Evolutionary conservation across 179 eudicot genomes (phyloP), one percentile per base, ranked within the genome.

Genomic region (Corrigiola litoralis): DNA sequence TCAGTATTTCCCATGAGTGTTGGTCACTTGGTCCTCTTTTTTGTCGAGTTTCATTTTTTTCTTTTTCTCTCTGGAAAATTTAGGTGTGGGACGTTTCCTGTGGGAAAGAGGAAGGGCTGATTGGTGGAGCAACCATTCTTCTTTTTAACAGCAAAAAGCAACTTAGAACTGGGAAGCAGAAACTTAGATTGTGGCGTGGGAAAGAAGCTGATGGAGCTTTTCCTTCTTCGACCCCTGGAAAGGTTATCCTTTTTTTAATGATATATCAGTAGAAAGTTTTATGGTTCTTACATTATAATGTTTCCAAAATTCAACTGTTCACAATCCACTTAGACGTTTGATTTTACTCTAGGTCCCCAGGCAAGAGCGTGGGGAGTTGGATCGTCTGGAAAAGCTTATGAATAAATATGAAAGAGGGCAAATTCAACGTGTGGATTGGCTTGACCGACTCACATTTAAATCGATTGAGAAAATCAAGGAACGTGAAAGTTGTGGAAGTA

Each of bases 41-140:
- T 34, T 58, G 60, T 45, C 49, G n/a, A 3, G 49, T 16, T 41
- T 66, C 65, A 23, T 27, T 48, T 33, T 32, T 48, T 66, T 51
- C 36, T 46, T 55, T 23, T 63, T 45, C 27, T 23, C 32, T 20
- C n/a, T n/a, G n/a, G n/a, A 55, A 72, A 68, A 8, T 61, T 63
- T 46, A 94, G 99, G 97, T 94, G 27, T 87, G 96, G 92, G 95
- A 94, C 80, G 97, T 94, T 70, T 94, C 99, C 28, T 76, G 89
- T 62, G 90, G 89, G 57, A 90, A 87, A 77, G 75, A 72, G 72
- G 97, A 81, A 72, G 91, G 87, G 51, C 79, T 94, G 76, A 76
- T 90, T 83, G 99, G 99, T 69, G 99, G 99, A 66, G 99, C 97
- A 47, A 94, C 97, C 55, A 81, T 83, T 70, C 91, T 76, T 80